Conservation (phyloP, 2,329 filamentous ascomycete genomes). For the Hypoxylon sp. region DNA sequence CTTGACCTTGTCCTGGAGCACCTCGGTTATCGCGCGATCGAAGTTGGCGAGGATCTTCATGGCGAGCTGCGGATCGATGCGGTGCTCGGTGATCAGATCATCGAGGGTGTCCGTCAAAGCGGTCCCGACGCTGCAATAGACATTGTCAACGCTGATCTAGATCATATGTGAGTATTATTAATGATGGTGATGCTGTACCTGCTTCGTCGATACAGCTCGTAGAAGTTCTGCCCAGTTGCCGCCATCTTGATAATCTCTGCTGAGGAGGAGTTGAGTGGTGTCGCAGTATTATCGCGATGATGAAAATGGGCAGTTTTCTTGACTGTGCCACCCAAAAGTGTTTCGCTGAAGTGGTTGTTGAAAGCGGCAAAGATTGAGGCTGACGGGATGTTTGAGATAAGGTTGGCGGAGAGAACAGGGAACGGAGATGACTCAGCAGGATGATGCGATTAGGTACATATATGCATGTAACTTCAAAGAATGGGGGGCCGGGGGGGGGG, state of each 20-base stretch:
- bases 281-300: constrained; percentile 15
- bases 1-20: constrained; percentile 93
- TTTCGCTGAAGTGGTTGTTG: constrained; percentile 21
- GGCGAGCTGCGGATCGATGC: constrained; percentile 96
- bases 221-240: constrained; percentile 74
- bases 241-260: constrained; percentile 51
- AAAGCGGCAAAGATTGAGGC: constrained; percentile 22
- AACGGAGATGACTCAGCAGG: constrained; percentile 23
- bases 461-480: background rate
- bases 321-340: background rate
- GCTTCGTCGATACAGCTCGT: constrained; percentile 98
- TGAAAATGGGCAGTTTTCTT: constrained; percentile 2
- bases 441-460: background rate
- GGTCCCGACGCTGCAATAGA: constrained; percentile 81
- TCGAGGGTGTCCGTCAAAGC: constrained; percentile 97
- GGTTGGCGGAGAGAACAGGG: constrained; percentile 16
- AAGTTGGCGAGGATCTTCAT: constrained; percentile 99
- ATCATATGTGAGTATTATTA: constrained; percentile 17
- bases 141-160: constrained; percentile 38
- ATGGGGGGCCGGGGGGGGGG: too few relatives aligned
- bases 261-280: background rate
- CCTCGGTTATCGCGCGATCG: constrained; percentile 92
- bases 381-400: constrained; percentile 33
- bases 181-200: constrained; percentile 73
- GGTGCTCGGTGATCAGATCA: constrained; percentile 92